Conservation (phyloP, 345 rosid species). For the Camelina neglecta region DNA sequence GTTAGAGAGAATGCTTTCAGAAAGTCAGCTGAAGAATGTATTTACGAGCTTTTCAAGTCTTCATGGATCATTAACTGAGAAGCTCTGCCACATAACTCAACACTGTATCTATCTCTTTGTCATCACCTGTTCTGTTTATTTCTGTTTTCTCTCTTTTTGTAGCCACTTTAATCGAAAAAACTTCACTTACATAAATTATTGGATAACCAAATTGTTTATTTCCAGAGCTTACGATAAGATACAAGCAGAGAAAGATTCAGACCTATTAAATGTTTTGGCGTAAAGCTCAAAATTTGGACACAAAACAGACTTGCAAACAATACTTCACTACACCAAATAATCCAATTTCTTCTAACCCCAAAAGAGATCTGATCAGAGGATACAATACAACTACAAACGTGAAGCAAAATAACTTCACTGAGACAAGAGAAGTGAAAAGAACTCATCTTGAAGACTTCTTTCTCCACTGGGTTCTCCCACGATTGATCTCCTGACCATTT, state of each 20-base stretch:
- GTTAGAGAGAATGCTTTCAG: not conserved
- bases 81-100: not conserved
- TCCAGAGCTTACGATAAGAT: conserved; percentile 4
- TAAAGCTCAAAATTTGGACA: conserved; percentile 37
- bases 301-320: conserved; percentile 21
- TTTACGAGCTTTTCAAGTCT: not conserved
- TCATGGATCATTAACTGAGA: not conserved
- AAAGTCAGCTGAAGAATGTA: not conserved
- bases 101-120: too few species aligned
- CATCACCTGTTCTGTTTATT: too few species aligned
- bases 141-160: not conserved
- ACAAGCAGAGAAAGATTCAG: conserved; percentile 12
- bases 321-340: conserved; percentile 10
- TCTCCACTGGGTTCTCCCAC: conserved; percentile 87
- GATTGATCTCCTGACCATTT: conserved; percentile 81
- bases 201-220: conserved; percentile 21
- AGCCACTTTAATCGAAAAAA: not conserved
- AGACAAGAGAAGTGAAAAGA: conserved; percentile 10
- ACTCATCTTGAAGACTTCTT: conserved; percentile 62
- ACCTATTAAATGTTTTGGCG: conserved; percentile 36
- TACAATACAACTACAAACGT: conserved; percentile 30
- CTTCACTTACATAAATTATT: not conserved
- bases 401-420: conserved; percentile 34
- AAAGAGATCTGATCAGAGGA: conserved; percentile 14
- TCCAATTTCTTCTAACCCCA: conserved; percentile 14